phyloP scores from a whole-genome alignment of 441 rosid species.

The Iberis amara region DNA sequence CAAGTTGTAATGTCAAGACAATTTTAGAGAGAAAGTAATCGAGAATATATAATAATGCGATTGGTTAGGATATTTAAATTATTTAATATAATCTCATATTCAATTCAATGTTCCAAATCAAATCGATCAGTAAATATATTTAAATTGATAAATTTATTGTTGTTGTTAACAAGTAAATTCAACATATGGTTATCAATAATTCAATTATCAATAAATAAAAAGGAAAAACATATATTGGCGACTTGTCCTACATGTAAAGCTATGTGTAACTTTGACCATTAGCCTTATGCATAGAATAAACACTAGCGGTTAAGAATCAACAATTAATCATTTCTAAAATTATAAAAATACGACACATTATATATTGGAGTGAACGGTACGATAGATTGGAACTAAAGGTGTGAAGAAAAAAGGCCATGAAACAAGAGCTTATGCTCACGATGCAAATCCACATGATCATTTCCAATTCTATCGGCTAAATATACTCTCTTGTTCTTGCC shows the following conservation, averaged over 20 bases:
- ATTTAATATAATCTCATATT: slow-evolving; percentile 7
- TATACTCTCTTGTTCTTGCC: slow-evolving; percentile 22
- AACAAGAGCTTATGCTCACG: slow-evolving; percentile 35
- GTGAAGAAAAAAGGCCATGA: slow-evolving; percentile 22
- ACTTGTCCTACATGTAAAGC: slow-evolving; percentile 21
- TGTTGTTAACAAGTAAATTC: slow-evolving; percentile 5
- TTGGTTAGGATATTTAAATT: slow-evolving; percentile 26
- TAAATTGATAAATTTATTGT: neutral
- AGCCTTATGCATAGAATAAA: neutral
- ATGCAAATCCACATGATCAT: slow-evolving; percentile 30
- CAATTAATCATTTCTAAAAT: no score
- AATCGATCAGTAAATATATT: neutral
- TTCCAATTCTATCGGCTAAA: slow-evolving; percentile 28
- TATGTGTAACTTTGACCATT: slow-evolving; percentile 16
- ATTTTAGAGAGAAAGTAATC: slow-evolving; percentile 28
- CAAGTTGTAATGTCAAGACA: slow-evolving; percentile 56
- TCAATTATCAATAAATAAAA: neutral
- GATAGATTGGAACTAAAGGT: slow-evolving; percentile 17
- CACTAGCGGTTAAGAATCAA: slow-evolving; percentile 8
- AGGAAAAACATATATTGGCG: neutral
- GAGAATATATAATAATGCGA: slow-evolving; percentile 15
- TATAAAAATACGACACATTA: no score
- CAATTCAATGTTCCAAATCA: slow-evolving; percentile 3
- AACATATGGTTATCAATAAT: neutral
- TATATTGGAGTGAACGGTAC: slow-evolving; percentile 25